Conservation (phyloP, 1,284 basidiomycete species). For the Macrocystidia cucumis region DNA sequence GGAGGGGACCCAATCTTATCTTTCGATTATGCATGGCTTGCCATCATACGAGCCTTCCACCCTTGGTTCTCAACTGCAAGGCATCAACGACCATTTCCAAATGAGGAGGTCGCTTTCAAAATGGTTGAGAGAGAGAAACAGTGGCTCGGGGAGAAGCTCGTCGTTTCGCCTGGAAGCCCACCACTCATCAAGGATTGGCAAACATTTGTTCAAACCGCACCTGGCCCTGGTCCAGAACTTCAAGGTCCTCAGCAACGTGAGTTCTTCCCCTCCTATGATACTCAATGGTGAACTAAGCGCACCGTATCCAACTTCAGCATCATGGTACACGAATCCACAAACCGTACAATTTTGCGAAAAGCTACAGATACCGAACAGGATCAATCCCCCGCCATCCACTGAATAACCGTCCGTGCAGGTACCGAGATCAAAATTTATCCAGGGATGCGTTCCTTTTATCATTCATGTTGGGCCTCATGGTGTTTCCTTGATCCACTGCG, state of each 20-base stretch:
- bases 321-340: constrained; percentile 86
- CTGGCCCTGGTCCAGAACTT: constrained; percentile 41
- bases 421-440: too few species aligned
- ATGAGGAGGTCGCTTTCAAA: constrained; percentile 43
- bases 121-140: constrained; percentile 57
- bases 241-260: constrained; percentile 40
- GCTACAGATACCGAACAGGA: constrained; percentile 74
- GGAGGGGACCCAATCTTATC: constrained; percentile 20
- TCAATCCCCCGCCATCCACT: constrained; percentile 42
- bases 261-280: constrained; percentile 16
- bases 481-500: too few species aligned
- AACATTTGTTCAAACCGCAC: constrained; percentile 69
- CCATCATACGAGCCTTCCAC: constrained; percentile 84
- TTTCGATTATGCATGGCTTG: constrained; percentile 91
- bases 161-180: constrained; percentile 22
- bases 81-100: constrained; percentile 51
- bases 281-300: constrained; percentile 2
- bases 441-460: too few species aligned
- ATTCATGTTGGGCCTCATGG: too few species aligned
- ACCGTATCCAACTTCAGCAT: constrained; percentile 45
- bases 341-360: constrained; percentile 82
- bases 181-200: constrained; percentile 54
- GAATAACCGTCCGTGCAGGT: too few species aligned
- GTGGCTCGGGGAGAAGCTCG: constrained; percentile 58
- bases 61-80: constrained; percentile 59